Base-by-base conservation (phyloP, 2,329 filamentous ascomycete genomes). In the Xylaria sp. region DNA sequence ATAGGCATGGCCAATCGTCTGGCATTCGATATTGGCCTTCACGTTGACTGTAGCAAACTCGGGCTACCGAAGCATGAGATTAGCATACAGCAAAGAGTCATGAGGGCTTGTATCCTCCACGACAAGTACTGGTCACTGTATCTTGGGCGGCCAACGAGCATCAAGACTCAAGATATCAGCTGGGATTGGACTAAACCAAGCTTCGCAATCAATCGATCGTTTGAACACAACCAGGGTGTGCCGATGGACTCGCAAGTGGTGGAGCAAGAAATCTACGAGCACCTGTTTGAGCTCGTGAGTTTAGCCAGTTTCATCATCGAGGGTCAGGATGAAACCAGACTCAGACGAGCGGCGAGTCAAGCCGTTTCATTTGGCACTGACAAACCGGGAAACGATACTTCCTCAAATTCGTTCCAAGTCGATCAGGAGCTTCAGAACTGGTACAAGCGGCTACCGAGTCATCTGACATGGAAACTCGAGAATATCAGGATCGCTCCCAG, bases 81-180 rank as follows among this genome's bases (percentile, higher is more conserved):
- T n/a, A 47, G 52, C 18, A 54, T 63, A 55, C 56, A 62, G 19
- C 47, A 30, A 23, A 65, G 55, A 55, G 63, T 62, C 11, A 62
- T 64, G 59, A 64, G 34, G 42, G 61, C 63, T 7, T 64, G 61
- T 46, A 42, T 65, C n/a, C 16, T 65, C 16, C 63, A 60, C 35
- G 63, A 65, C 47, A 63, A 52, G n/a, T 59, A 62, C 47, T 65
- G 63, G 63, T 59, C 62, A 39, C 30, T 65, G 10, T 59, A 62
- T 47, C 59, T 62, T 11, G 62, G 63, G 4, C 59, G 63, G 8
- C 49, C 59, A 44, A 57, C 60, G 11, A 59, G 48, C 19, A 59
- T 65, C 9, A 64, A 62, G 59, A 51, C 19, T 13, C 54, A 11
- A 35, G 59, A 65, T 30, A 39, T 65, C 9, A 44, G 8, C 23